Base-by-base conservation (phyloP, 208 protist genomes). In the Crithidia fasciculata region DNA sequence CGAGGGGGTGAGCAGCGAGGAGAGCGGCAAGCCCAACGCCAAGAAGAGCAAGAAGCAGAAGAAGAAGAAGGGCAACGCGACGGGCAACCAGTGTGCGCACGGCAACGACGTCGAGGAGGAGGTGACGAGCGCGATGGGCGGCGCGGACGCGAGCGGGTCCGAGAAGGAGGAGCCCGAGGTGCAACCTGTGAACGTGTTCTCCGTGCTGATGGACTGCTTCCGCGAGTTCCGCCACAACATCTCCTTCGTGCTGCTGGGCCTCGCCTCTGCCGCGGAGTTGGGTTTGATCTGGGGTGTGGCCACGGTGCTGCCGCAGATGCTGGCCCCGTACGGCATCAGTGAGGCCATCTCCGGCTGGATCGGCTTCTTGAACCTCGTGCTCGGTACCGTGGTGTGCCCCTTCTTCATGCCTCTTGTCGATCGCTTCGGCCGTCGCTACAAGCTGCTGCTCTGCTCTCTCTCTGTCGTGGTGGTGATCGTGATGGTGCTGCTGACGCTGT, bases 211-310 rank as follows among this genome's bases (percentile, higher is more conserved):
- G 61, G 86, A 93, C 72, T 80, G 77, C 52, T 81, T 88, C 61
- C 83, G 80, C 40, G 81, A 83, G 65, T 69, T 78, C 16, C 80
- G 82, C 15, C 61, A 65, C 36, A 93, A 91, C 73, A 44, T 61
- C 18, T 89, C 84, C 41, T 91, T 94, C 74, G 67, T 67, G 18
- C 76, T 91, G 74, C 84, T 94, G n/a, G 54, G 69, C 55, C 55
- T 91, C 69, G 72, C 72, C 47, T 88, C 83, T 8, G 86, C 85
- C 5, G 80, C 85, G n/a, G 86, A 90, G 78, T 72, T 92, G 50
- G 89, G 89, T 4, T 65, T 91, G 39, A 87, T 94, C 53, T 94
- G 89, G 89, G 74, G 82, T 39, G 72, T 94, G n/a, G 86, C 86
- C 0, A 92, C 85, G 18, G 87, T 94, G 19, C 73, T 94, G 19